These are phyloP conservation scores for Botrytis pseudocinerea DNA, from an alignment of 2,329 filamentous ascomycete genomes.

Conservation along the genomic window DNA sequence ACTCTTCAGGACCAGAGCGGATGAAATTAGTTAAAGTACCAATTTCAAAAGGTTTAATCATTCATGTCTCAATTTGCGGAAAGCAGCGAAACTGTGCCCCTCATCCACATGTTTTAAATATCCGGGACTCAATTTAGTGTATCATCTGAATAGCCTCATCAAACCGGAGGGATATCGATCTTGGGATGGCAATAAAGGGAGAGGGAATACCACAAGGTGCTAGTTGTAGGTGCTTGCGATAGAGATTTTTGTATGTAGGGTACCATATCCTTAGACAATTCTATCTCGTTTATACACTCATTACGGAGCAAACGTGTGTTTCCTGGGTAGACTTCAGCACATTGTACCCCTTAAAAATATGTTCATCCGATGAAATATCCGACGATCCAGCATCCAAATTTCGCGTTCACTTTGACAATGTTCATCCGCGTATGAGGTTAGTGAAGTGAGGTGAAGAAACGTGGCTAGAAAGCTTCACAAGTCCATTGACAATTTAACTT, in stretches of 20 bases:
- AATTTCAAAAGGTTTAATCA: not conserved
- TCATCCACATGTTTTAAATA: not conserved
- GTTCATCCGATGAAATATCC: not conserved
- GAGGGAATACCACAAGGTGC: not conserved
- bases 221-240: not conserved
- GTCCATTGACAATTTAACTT: not conserved
- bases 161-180: not conserved
- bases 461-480: not conserved
- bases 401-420: not conserved
- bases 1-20: not conserved
- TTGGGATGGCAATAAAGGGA: not conserved
- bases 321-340: not conserved
- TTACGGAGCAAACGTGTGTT: not conserved
- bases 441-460: not conserved
- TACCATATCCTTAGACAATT: not conserved
- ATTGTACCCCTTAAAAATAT: not conserved
- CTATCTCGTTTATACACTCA: not conserved
- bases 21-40: not conserved
- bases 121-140: not conserved
- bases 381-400: not conserved
- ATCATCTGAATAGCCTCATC: constrained; percentile 2
- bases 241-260: not conserved
- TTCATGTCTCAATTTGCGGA: constrained; percentile 4
- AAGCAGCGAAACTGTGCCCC: constrained; percentile 13
- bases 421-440: not conserved